Base-by-base conservation (phyloP, 257 asterid genomes). In the Nicotiana benthamiana region DNA sequence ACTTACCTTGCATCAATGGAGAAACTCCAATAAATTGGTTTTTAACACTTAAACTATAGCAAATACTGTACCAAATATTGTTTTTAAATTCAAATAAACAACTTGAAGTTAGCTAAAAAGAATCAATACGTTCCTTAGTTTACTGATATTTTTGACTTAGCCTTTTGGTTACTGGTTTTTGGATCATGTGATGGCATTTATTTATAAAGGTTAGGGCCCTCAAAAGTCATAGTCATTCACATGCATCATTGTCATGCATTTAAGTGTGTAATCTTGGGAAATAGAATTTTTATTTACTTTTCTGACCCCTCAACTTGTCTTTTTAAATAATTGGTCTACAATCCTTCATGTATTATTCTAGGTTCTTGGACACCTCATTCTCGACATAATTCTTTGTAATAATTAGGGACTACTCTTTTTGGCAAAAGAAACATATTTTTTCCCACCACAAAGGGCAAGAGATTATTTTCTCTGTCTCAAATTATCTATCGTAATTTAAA, bases 201-300 rank as follows among this genome's bases (percentile, higher is more conserved):
- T 83, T 40, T 66, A 80, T 65, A 82, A 83, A 75, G 76, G 75
- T 82, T 22, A 36, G 77, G 75, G 32, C 86, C 80, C 83, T 85
- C 84, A 32, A 85, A 83, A 83, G 90, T 86, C 92, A 74, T 79
- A 80, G 84, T 85, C 90, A 90, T 12, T 82, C 89, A 82, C 89
- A 83, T 78, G 91, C 91, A 89, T 76, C 43, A 79, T 79, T 82
- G 66, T 72, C 79, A 63, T 85, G 81, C 84, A 82, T 62, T 61
- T 36, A 83, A 64, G 56, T 56, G 77, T 82, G 83, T 78, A 72
- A 66, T 77, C 83, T 83, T 81, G 79, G 85, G 72, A 60, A 84
- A 79, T 34, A 24, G 82, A 65, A 75, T 57, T 77, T 36, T 76
- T 59, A 40, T 57, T 56, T 56, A 59, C 36, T 56, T 56, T 32